Evolutionary conservation across 768 basidiomycete genomes (phyloP), one percentile per base, ranked within the genome.

Genomic region (Naganishia onofrii): DNA sequence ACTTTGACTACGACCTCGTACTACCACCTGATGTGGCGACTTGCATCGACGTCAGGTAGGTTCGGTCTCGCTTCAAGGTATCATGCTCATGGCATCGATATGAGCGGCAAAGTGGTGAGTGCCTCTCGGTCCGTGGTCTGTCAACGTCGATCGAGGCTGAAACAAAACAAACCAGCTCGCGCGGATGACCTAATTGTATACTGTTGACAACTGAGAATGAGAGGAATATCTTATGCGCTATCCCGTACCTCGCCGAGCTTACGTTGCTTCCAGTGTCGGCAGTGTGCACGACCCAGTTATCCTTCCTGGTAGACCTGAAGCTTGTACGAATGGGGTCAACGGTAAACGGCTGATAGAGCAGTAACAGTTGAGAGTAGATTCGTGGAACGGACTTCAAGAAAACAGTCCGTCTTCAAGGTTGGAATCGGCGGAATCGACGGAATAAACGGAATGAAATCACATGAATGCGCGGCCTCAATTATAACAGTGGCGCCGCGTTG

Each of bases 161-260:
- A 63, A 63, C 60, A 63, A 44, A 44, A 44, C 38, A 63, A 63
- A 63, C 60, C n/a, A 26, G n/a, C 60, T 42, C 60, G 36, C 60
- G 60, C 60, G 38, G 23, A 34, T 63, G 32, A 31, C 36, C 13
- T 42, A 42, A 42, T 42, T 3, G 10, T 23, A 17, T 8, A 9
- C 52, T 29, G 7, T 17, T 23, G 42, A 19, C 21, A 23, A 34
- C 19, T 5, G 32, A 56, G 29, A 56, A 56, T 31, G 19, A 15
- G 6, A 3, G 26, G 6, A 15, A 56, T 21, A 19, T 2, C 54
- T 56, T 5, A 6, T 32, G 1, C 26, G 13, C 1, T 29, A 10
- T 36, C 60, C n/a, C n/a, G n/a, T n/a, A n/a, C n/a, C n/a, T n/a
- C n/a, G n/a, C n/a, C n/a, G n/a, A n/a, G n/a, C n/a, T n/a, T n/a